Evolutionary conservation across 139 green algal species (phyloP).

Genomic region (Edaphochlamys debaryana): DNA sequence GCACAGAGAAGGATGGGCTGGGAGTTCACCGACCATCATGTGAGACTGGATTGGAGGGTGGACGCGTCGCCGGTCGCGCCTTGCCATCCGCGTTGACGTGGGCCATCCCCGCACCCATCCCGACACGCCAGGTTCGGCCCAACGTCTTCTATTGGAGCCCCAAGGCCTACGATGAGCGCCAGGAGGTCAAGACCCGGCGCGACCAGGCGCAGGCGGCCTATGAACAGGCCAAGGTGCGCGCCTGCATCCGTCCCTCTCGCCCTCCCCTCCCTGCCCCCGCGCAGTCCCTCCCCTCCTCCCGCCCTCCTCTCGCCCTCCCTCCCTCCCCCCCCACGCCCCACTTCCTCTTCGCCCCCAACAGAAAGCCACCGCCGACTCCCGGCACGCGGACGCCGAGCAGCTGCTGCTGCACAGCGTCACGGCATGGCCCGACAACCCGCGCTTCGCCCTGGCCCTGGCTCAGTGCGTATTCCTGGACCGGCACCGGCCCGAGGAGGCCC

Average conservation of each 20-base stretch:
- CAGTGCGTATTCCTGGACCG: constrained; percentile 37
- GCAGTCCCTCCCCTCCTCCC: no score
- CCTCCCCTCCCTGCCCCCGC: no score
- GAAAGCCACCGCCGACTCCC: constrained; percentile 7
- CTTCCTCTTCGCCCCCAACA: not conserved
- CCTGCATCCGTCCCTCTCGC: not conserved
- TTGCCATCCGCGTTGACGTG: no score
- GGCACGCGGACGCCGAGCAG: constrained; percentile 30
- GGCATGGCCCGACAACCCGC: constrained; percentile 46
- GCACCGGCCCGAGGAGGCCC: not conserved
- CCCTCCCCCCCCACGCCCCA: not conserved
- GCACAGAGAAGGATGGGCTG: no score
- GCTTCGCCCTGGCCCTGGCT: constrained; percentile 23
- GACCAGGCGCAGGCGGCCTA: constrained; percentile 27
- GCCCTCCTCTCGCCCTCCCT: not conserved
- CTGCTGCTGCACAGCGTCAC: constrained; percentile 28
- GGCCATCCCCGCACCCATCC: no score
- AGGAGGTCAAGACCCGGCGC: constrained; percentile 36
- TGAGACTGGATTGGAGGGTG: no score
- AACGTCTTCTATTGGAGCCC: constrained; percentile 50
- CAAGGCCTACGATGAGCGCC: constrained; percentile 30
- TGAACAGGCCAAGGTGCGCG: constrained; percentile 23
- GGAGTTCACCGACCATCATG: constrained; percentile 46
- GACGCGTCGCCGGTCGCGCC: no score
- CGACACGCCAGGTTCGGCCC: no score